These are phyloP conservation scores for Sextonia rubra DNA, from an alignment of 164 flowering plant species.

Conservation along the genomic window DNA sequence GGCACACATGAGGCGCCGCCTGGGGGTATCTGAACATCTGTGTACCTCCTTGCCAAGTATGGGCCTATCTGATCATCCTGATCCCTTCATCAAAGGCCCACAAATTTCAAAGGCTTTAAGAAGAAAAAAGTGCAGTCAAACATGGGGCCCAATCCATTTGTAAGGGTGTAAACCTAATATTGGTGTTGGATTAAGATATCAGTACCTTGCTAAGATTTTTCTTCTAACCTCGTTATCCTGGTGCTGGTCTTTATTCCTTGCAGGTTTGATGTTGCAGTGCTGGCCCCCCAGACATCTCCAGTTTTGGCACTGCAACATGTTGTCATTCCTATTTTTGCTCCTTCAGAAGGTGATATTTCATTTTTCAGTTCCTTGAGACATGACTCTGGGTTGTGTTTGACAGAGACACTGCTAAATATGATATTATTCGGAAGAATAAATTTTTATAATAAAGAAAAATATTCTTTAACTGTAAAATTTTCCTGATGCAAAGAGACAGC, in stretches of 20 bases:
- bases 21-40: too few species aligned
- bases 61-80: too few species aligned
- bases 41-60: too few species aligned
- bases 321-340: slow-evolving; percentile 38
- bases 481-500: neutral
- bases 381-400: neutral
- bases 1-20: too few species aligned
- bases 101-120: too few species aligned
- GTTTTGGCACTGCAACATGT: slow-evolving; percentile 81
- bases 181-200: neutral
- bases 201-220: neutral
- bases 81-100: too few species aligned
- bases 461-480: neutral
- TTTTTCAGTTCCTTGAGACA: neutral
- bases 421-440: too few species aligned
- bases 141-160: too few species aligned
- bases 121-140: too few species aligned
- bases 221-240: neutral
- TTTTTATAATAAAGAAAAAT: neutral
- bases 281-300: slow-evolving; percentile 69
- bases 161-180: too few species aligned
- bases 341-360: slow-evolving; percentile 33
- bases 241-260: slow-evolving; percentile 7
- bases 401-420: neutral
- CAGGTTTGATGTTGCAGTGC: slow-evolving; percentile 93